These are phyloP conservation scores for Capsella rubella DNA, from an alignment of 441 rosid genomes.

Conservation along the genomic window DNA sequence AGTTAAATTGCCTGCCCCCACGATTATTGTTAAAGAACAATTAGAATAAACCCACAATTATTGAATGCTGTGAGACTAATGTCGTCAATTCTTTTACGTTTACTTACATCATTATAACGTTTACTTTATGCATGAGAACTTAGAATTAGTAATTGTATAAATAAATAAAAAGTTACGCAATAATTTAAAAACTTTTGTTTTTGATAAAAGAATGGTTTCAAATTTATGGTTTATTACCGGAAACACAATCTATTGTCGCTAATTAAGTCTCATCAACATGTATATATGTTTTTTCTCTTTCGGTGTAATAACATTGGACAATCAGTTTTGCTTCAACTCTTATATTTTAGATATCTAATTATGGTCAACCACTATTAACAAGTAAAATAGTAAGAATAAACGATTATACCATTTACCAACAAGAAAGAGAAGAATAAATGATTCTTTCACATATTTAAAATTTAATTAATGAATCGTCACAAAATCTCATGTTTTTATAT, in stretches of 20 bases:
- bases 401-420: too few species aligned
- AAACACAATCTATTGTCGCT: neutral
- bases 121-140: too few species aligned
- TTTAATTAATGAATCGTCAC: neutral
- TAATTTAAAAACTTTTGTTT: too few species aligned
- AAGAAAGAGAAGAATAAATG: neutral
- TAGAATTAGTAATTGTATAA: too few species aligned
- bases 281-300: neutral
- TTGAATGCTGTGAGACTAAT: slow-evolving; percentile 25
- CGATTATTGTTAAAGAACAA: slow-evolving; percentile 24
- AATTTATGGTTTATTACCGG: neutral
- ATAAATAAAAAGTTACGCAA: too few species aligned
- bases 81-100: slow-evolving; percentile 22
- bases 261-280: neutral
- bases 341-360: neutral
- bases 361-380: neutral
- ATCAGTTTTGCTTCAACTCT: neutral
- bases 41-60: slow-evolving; percentile 28
- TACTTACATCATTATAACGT: neutral
- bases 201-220: too few species aligned
- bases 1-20: slow-evolving; percentile 38
- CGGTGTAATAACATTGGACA: neutral
- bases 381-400: neutral
- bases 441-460: neutral
- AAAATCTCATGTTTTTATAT: neutral